Conservation (phyloP, 1,139 yeast genomes). For the Saccharomyces pastorianus region DNA sequence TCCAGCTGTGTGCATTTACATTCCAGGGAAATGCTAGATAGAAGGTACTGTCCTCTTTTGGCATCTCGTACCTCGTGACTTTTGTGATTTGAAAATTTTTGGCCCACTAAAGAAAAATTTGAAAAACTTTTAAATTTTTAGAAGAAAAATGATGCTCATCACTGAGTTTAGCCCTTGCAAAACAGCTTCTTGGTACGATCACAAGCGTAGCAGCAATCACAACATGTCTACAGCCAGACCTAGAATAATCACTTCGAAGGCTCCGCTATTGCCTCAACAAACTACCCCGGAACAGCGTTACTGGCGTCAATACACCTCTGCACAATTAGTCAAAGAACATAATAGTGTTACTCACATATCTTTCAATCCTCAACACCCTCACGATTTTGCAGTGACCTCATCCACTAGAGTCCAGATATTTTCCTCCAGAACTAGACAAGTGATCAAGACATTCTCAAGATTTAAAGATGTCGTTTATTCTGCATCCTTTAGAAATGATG, state of each 20-base stretch:
- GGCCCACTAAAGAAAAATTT: too few relatives aligned
- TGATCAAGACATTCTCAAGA: slow-evolving; percentile 76
- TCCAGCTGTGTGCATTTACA: too few relatives aligned
- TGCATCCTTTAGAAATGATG: slow-evolving; percentile 45
- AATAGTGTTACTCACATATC: slow-evolving; percentile 82
- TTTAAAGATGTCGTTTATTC: slow-evolving; percentile 83
- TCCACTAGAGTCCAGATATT: slow-evolving; percentile 88
- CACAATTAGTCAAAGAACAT: slow-evolving; percentile 88
- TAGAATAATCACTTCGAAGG: slow-evolving; percentile 59
- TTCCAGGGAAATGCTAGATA: too few relatives aligned
- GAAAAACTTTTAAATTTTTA: too few relatives aligned
- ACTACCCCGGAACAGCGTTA: slow-evolving; percentile 91
- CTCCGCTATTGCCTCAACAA: slow-evolving; percentile 72
- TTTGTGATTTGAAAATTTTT: too few relatives aligned
- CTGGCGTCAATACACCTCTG: slow-evolving; percentile 74
- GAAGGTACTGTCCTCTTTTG: too few relatives aligned
- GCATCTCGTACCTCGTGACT: too few relatives aligned
- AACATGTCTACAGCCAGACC: slow-evolving; percentile 73
- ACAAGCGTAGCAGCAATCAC: not conserved
- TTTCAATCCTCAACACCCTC: slow-evolving; percentile 79
- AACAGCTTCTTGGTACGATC: too few relatives aligned
- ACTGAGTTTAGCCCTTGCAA: too few relatives aligned
- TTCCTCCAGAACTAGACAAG: slow-evolving; percentile 88
- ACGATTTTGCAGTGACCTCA: slow-evolving; percentile 90
- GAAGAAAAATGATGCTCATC: too few relatives aligned